Base-by-base conservation (phyloP, 1,139 yeast species). In the Pichia sorboxylosa region DNA sequence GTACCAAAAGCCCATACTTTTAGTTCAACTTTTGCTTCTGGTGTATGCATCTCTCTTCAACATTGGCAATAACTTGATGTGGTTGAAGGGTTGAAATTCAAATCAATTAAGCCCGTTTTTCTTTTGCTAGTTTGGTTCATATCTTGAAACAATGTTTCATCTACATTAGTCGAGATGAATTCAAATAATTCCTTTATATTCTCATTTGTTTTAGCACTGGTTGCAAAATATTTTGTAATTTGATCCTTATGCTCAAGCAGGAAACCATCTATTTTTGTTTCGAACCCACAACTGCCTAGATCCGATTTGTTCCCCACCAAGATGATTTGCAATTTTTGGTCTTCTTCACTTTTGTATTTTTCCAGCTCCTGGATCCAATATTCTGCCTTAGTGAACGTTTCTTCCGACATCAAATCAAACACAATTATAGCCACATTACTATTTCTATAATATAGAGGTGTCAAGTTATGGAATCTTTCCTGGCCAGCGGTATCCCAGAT, bases 401-500 rank as follows among this genome's bases (percentile, higher is more conserved):
- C 45, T 13, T 24, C 24, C 52, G 67, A 69, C 26, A 67, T 67
- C 42, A 71, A 58, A 48, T 70, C 77, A 44, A 79, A 84, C n/a
- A 84, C 93, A 9, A 84, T 85, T 29, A 84, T 66, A 1, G 94
- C 94, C 26, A 85, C 79, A 53, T 82, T 81, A 17, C 94, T 87
- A 49, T 83, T 83, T 40, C 95, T 63, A 57, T 84, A 84, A 56
- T 84, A 84, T 83, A 84, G 79, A 4, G 94, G 94, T 3, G 94
- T 93, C 48, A 84, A 64, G 26, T 82, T 73, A 39, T 85, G 87
- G 63, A 84, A 84, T 33, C 95, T 61, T 53, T 84, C 95, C 55
- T 84, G 95, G 3, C 95, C 95, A 0, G 95, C 95, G 13, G 95
- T 84, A 53, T 84, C 95, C 85, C 85, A 76, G 42, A 70, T 71